These are phyloP conservation scores for Plectosphaerella sp. DNA, from an alignment of 2,329 filamentous ascomycete genomes.

Conservation along the genomic window DNA sequence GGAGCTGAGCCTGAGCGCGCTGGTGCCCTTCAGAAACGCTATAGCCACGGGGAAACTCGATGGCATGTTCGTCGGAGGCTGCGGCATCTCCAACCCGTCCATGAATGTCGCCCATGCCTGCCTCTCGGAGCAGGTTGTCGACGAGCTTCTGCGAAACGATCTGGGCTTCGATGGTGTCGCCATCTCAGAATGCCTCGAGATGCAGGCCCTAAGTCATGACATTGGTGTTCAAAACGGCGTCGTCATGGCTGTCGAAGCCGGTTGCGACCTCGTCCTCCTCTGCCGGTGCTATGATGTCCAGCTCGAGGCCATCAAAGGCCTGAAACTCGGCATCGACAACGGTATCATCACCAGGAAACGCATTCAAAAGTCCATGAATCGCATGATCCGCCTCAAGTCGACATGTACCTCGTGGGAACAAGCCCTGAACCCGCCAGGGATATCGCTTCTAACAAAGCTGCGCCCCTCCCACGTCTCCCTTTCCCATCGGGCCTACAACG, in stretches of 20 bases:
- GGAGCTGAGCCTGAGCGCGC: slow-evolving; percentile 83
- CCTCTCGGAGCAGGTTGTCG: slow-evolving; percentile 87
- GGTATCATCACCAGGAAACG: slow-evolving; percentile 79
- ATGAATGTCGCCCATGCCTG: slow-evolving; percentile 96
- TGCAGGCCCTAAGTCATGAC: slow-evolving; percentile 93
- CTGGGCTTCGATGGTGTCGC: slow-evolving; percentile 88
- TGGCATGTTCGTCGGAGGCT: slow-evolving; percentile 93
- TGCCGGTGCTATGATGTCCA: slow-evolving; percentile 87
- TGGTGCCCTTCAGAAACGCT: slow-evolving; percentile 88
- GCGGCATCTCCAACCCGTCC: slow-evolving; percentile 84
- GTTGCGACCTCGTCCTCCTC: slow-evolving; percentile 85
- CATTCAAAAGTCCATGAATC: slow-evolving; percentile 72
- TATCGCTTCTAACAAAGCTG: slow-evolving; percentile 70
- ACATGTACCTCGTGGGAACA: slow-evolving; percentile 87
- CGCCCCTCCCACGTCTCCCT: slow-evolving; percentile 78
- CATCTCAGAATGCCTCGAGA: slow-evolving; percentile 92
- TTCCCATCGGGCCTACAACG: slow-evolving; percentile 83
- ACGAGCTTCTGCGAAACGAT: slow-evolving; percentile 82
- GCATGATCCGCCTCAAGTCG: slow-evolving; percentile 77
- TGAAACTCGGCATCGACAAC: slow-evolving; percentile 87
- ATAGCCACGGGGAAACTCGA: slow-evolving; percentile 78
- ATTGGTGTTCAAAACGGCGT: slow-evolving; percentile 96
- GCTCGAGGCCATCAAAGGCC: slow-evolving; percentile 83
- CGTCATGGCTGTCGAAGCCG: slow-evolving; percentile 95
- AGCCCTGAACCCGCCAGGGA: slow-evolving; percentile 81